Base-by-base conservation (phyloP, 306 rosid genomes). In the Alnus glutinosa region DNA sequence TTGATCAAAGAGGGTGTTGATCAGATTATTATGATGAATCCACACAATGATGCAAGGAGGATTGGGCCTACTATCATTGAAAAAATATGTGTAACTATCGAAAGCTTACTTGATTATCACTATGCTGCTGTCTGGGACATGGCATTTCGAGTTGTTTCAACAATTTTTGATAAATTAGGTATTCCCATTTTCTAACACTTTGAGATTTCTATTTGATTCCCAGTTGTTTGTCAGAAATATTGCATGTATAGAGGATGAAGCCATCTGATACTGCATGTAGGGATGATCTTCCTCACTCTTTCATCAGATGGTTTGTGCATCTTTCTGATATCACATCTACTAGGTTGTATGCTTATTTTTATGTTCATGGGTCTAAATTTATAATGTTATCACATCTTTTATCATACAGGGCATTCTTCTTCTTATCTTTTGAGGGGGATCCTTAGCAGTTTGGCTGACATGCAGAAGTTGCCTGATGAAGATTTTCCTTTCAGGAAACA, bases 161-260 rank as follows among this genome's bases (percentile, higher is more conserved):
- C 87, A 11, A 81, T 94, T 94, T 95, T 92, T 81, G 80, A 85
- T 75, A 95, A 88, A 90, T 77, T 95, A 86, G 97, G 97, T 92
- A 87, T 66, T 83, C 54, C 55, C 5, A 4, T 36, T 61, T 49
- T 67, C 62, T 66, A 19, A 11, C 66, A 48, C 75, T 67, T 81
- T 64, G 55, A 74, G 49, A 36, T 37, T 66, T 7, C 71, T 15
- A 36, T 66, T 55, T 36, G 71, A 16, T 66, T 36, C 47, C 48
- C 49, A 15, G 71, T 39, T 66, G 5, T 36, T 36, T 66, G 4
- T 36, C 48, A 14, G 23, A 66, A 37, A 66, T 1, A 2, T 62
- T 34, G 71, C 62, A 34, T 34, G 19, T 14, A 3, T 64, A 37
- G 44, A 37, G 16, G 71, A 64, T 64, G n/a, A 64, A 15, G 48